These are phyloP conservation scores for Candida smagusa DNA, from an alignment of 1,139 yeast species.

Conservation along the genomic window DNA sequence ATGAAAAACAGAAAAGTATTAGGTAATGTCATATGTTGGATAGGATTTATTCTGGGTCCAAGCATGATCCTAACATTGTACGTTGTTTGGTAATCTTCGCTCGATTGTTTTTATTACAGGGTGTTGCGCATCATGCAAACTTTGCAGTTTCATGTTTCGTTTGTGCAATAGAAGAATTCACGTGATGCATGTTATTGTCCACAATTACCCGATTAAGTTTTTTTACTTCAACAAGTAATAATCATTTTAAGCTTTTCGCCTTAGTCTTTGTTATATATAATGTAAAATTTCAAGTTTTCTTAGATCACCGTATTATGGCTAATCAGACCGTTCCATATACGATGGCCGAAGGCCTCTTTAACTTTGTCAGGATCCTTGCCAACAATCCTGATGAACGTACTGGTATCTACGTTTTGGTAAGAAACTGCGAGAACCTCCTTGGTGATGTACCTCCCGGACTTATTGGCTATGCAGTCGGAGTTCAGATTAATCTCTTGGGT, in stretches of 20 bases:
- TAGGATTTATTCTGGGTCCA: constrained; percentile 89
- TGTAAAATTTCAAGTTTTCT: no score
- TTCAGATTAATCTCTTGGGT: constrained; percentile 60
- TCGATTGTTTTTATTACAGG: no score
- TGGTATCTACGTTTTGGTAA: constrained; percentile 36
- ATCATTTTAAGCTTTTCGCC: no score
- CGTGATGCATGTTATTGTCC: no score
- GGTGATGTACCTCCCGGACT: constrained; percentile 39
- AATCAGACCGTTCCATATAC: constrained; percentile 3
- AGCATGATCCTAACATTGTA: constrained; percentile 84
- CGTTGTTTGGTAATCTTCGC: constrained; percentile 31
- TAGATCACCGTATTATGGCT: no score
- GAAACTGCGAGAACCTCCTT: constrained; percentile 24
- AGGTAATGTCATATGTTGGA: constrained; percentile 87
- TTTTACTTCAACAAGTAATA: no score
- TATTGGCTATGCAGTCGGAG: constrained; percentile 29
- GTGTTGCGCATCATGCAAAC: no score
- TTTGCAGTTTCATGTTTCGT: no score
- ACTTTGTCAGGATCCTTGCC: constrained; percentile 25
- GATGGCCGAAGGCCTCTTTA: constrained; percentile 25
- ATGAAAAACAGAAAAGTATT: constrained; percentile 55
- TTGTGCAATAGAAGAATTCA: no score
- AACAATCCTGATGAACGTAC: constrained; percentile 52
- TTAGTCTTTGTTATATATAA: no score
- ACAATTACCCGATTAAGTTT: no score